A percentile compares a stretch with the other conserved stretches of the same genome.
phyloP scores from a whole-genome alignment of 768 basidiomycete species.

The Rhodotorula kratochvilovae region DNA sequence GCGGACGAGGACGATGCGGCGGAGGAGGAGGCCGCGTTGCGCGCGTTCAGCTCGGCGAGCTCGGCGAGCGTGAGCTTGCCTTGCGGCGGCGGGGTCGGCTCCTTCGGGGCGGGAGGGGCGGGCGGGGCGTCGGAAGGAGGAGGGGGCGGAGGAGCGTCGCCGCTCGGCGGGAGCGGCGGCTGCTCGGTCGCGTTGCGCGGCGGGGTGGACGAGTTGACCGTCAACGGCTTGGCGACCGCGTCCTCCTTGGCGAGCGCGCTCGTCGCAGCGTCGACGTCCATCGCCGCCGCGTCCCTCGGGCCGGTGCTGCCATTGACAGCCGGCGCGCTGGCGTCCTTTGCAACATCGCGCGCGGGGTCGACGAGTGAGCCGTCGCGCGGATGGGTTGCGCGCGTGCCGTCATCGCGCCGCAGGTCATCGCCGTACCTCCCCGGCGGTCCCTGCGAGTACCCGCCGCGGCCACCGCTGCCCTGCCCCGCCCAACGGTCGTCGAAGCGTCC shows the following conservation, averaged over 20 bases:
- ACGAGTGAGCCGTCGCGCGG: neutral
- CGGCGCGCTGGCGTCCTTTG: neutral
- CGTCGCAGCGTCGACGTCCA: conserved; percentile 4
- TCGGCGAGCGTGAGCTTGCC: conserved; percentile 35
- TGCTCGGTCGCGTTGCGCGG: conserved; percentile 6
- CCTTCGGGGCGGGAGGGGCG: neutral
- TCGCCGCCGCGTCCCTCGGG: neutral
- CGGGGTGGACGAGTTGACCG: conserved; percentile 1
- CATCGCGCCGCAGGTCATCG: neutral
- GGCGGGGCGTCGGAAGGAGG: conserved; percentile 43
- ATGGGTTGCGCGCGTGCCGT: too few species aligned
- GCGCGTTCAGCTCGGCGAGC: conserved; percentile 16
- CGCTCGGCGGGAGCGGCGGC: conserved; percentile 42
- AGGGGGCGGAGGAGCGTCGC: conserved; percentile 47
- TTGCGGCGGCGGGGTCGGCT: conserved; percentile 2
- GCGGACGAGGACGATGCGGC: neutral
- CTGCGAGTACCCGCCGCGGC: neutral
- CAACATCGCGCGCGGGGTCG: neutral
- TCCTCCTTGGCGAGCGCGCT: neutral
- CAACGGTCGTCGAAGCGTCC: conserved; percentile 6
- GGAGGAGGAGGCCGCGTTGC: neutral
- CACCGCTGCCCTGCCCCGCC: neutral
- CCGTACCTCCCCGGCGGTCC: neutral
- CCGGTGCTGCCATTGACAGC: neutral
- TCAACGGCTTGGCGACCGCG: neutral